Conservation (phyloP, 495 filamentous ascomycete species). For the Lichenothelia convexa region DNA sequence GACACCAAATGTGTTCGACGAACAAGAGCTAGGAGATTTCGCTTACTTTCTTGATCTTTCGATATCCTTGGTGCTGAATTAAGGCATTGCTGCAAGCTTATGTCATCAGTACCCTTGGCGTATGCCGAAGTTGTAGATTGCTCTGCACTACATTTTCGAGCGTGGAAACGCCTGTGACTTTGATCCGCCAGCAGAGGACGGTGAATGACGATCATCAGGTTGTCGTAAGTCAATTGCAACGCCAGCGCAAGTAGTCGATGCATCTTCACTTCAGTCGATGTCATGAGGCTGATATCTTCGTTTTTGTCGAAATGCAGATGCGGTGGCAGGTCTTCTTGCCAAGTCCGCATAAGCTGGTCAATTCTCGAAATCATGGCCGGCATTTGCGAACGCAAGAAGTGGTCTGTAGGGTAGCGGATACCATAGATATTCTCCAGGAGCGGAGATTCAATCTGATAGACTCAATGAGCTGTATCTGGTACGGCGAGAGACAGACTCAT, state of each 20-base stretch:
- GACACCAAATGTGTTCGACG: conserved; percentile 19
- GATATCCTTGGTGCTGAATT: conserved; percentile 19
- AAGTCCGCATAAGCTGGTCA: too few species aligned
- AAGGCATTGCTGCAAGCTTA: conserved; percentile 16
- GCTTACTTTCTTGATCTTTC: conserved; percentile 13
- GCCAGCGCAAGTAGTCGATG: conserved; percentile 17
- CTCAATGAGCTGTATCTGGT: conserved; percentile 19
- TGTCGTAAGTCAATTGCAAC: conserved; percentile 21
- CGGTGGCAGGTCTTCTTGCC: conserved; percentile 12
- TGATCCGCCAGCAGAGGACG: conserved; percentile 18
- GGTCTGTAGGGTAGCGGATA: conserved; percentile 10
- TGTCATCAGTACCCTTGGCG: neutral
- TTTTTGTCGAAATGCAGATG: conserved; percentile 13
- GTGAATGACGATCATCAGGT: conserved; percentile 20
- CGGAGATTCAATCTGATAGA: conserved; percentile 20
- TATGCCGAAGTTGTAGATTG: neutral
- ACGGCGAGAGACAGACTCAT: conserved; percentile 17
- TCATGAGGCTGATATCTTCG: conserved; percentile 10
- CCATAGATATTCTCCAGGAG: conserved; percentile 19
- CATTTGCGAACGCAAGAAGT: conserved; percentile 11
- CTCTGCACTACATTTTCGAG: conserved; percentile 1
- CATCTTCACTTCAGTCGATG: conserved; percentile 8
- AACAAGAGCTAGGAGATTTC: conserved; percentile 15
- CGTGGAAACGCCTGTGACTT: conserved; percentile 4
- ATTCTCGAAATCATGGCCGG: conserved; percentile 13